Conservation (phyloP, 495 filamentous ascomycete species). For the Astrothelium subdiscretum region DNA sequence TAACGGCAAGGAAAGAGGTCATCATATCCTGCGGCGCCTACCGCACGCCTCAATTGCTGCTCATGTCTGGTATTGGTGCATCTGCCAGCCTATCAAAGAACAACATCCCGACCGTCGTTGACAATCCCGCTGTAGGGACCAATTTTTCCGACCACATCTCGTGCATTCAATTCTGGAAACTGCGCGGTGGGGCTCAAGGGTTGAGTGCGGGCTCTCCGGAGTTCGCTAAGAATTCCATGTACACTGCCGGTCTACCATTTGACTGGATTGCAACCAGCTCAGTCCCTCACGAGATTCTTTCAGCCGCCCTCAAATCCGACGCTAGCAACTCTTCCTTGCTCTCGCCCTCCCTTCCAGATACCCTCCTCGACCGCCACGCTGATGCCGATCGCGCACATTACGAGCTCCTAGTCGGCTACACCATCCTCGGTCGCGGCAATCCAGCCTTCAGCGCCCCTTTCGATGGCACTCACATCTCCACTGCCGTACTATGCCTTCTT, state of each 20-base stretch:
- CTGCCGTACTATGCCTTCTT: not conserved
- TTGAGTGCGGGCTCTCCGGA: not conserved
- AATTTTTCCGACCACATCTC: conserved; percentile 37
- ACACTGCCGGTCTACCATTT: not conserved
- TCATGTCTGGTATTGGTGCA: conserved; percentile 30
- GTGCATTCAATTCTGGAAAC: not conserved
- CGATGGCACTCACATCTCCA: not conserved
- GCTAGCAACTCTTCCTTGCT: not conserved
- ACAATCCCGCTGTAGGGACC: conserved; percentile 31
- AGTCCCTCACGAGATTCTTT: not conserved
- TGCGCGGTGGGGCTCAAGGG: not conserved
- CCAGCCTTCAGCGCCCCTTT: not conserved
- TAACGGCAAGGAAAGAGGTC: conserved; percentile 20
- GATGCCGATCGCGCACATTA: not conserved
- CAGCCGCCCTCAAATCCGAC: not conserved
- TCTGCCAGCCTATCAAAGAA: conserved; percentile 11
- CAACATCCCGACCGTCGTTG: conserved; percentile 14
- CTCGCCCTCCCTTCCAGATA: not conserved
- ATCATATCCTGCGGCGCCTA: conserved; percentile 21
- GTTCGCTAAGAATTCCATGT: not conserved
- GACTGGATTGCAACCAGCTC: not conserved
- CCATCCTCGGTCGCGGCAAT: not conserved
- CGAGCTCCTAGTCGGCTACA: not conserved
- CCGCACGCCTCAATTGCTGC: conserved; percentile 23
- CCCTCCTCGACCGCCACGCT: not conserved